Percentiles rank a stretch among this genome's conserved stretches.
Evolutionary conservation across 108 stramenopile genomes (phyloP).

Genomic region (Cyclotella choctawhatcheeana): DNA sequence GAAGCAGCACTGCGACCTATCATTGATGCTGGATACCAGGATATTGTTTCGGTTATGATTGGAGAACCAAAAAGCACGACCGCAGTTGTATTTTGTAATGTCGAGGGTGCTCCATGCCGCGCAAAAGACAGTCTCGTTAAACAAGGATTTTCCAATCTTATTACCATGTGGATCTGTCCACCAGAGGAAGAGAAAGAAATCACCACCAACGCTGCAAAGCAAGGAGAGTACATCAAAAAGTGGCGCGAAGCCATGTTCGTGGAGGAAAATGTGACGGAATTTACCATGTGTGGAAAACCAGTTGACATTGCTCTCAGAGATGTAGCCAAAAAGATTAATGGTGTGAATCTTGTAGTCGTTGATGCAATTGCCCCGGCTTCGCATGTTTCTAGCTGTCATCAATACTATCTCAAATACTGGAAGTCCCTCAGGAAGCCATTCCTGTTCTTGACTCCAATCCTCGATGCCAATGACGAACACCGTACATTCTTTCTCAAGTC

Average conservation of each 20-base stretch:
- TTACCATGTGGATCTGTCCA: conserved; percentile 43
- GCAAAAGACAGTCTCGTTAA: conserved; percentile 35
- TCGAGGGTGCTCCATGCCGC: conserved; percentile 30
- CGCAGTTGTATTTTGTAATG: conserved; percentile 38
- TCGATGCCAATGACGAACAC: conserved; percentile 30
- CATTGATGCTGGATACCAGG: conserved; percentile 45
- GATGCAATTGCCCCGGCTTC: conserved; percentile 43
- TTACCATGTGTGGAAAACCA: conserved; percentile 40
- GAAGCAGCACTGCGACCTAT: conserved; percentile 27
- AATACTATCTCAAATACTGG: conserved; percentile 47
- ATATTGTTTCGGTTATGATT: conserved; percentile 33
- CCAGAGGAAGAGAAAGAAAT: conserved; percentile 28
- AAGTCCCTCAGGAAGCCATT: conserved; percentile 42
- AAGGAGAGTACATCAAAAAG: conserved; percentile 31
- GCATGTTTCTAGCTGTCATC: conserved; percentile 26
- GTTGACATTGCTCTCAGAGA: conserved; percentile 39
- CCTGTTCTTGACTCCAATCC: conserved; percentile 38
- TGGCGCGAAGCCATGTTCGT: conserved; percentile 45
- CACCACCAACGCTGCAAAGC: conserved; percentile 25
- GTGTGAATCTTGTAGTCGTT: conserved; percentile 42
- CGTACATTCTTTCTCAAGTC: conserved; percentile 44
- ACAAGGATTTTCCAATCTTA: conserved; percentile 33
- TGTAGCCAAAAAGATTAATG: conserved; percentile 27
- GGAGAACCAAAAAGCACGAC: conserved; percentile 11
- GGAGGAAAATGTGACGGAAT: conserved; percentile 15